Conservation (phyloP, 345 rosid genomes). For the Camelina neglecta region DNA sequence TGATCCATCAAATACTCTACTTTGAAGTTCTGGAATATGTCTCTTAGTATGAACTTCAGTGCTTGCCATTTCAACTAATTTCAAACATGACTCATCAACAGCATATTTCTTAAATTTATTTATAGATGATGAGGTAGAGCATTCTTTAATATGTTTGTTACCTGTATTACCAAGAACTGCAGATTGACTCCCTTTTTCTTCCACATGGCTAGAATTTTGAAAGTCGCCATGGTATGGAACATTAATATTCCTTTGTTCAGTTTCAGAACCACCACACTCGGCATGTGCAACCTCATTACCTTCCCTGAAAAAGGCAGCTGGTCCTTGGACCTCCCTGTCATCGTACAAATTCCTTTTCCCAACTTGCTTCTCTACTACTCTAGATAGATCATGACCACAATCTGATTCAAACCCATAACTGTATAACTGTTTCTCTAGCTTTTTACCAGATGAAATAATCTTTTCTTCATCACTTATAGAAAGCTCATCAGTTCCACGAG, state of each 20-base stretch:
- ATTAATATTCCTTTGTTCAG: constrained; percentile 33
- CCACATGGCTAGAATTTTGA: constrained; percentile 42
- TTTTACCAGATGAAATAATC: constrained; percentile 57
- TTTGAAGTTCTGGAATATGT: constrained; percentile 29
- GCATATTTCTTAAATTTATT: constrained; percentile 31
- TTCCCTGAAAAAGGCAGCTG: constrained; percentile 41
- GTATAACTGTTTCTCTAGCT: constrained; percentile 53
- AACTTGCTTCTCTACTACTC: constrained; percentile 48
- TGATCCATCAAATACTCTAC: constrained; percentile 38
- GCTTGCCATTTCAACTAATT: constrained; percentile 41
- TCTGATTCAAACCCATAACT: constrained; percentile 58
- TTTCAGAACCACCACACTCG: constrained; percentile 40
- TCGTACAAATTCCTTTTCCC: constrained; percentile 50
- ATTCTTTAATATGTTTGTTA: constrained; percentile 29
- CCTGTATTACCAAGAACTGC: constrained; percentile 46
- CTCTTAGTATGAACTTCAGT: constrained; percentile 39
- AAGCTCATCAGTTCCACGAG: constrained; percentile 50
- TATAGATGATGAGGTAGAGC: constrained; percentile 33
- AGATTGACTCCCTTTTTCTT: constrained; percentile 39
- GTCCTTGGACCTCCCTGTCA: constrained; percentile 70
- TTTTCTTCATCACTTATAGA: constrained; percentile 62
- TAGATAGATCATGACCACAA: constrained; percentile 45
- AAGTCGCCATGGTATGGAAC: constrained; percentile 29
- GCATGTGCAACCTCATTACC: constrained; percentile 34
- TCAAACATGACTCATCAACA: constrained; percentile 41